Base-by-base conservation (phyloP, 2,329 filamentous ascomycete species). In the Penicillium hordei region DNA sequence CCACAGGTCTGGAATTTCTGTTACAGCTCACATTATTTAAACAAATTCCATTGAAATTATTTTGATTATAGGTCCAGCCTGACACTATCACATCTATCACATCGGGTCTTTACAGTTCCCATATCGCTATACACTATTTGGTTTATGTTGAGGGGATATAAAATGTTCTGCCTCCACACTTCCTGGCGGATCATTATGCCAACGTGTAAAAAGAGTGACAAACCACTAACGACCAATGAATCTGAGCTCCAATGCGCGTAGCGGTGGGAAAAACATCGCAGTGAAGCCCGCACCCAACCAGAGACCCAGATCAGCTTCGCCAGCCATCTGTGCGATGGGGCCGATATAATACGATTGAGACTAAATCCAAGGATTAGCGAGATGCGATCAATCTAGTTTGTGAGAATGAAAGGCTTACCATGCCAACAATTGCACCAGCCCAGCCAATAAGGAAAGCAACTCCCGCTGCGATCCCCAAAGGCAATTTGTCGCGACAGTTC, bases 401-500 rank as follows among this genome's bases (percentile, higher is more conserved):
- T n/a, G 21, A 15, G n/a, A 19, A 39, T 17, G 43, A 13, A 33
- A 43, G 17, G 54, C 61, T 57, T 66, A 73, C 72, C 75, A 78
- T 78, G 23, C 75, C 73, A 42, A 77, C 60, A 44, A 78, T 72
- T 2, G 75, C 75, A 5, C 75, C 75, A 13, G 68, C 70, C 74
- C 75, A 77, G 9, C 75, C 76, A 36, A 76, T 61, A 13, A 76
- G 57, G 57, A 76, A 78, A 29, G 72, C 65, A 12, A 66, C 50
- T 12, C 69, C 67, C 5, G 77, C 77, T 17, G 78, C 78, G 23
- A 74, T 63, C 1, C 78, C 78, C 17, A 76, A 52, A 4, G 78
- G 78, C 23, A 80, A 64, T 52, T 71, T 72, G 33, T 59, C 59
- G 13, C 62, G 66, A 48, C 73, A 68, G 50, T 77, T 72, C 76